Conservation (phyloP, 139 green algal species). For the Tetradesmus lagerheimii region DNA sequence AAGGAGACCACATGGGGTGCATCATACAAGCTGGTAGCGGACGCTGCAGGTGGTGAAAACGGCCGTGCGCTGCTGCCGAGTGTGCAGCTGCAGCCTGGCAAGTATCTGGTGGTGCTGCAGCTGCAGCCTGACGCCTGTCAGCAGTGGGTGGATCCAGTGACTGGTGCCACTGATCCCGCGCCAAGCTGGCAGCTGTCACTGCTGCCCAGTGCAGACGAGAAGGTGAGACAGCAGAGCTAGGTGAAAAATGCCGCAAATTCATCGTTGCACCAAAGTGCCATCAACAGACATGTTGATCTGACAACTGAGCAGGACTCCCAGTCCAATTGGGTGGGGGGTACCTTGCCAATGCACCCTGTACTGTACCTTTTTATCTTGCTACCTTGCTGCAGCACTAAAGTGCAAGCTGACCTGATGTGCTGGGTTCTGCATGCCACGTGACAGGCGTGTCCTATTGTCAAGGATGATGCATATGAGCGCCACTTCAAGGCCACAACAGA, state of each 20-base stretch:
- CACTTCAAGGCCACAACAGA: conserved; percentile 63
- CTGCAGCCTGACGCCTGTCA: conserved; percentile 37
- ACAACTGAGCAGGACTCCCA: background rate
- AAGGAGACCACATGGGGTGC: conserved; percentile 49
- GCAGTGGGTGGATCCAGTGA: conserved; percentile 54
- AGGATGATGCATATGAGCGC: conserved; percentile 57
- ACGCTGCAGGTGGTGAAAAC: background rate
- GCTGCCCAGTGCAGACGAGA: conserved; percentile 60
- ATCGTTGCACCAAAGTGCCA: background rate
- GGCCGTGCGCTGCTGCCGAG: conserved; percentile 52
- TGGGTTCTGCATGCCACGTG: background rate
- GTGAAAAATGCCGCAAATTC: background rate
- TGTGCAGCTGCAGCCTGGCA: conserved; percentile 53
- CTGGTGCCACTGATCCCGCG: conserved; percentile 38
- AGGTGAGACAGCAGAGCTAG: background rate
- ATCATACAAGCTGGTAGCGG: conserved; percentile 43
- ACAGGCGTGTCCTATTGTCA: conserved; percentile 50
- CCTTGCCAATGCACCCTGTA: no score
- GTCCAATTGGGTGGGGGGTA: no score
- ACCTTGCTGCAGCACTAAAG: no score
- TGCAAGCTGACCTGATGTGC: no score
- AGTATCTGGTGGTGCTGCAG: conserved; percentile 59
- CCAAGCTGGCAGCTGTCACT: conserved; percentile 39
- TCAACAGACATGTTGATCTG: background rate
- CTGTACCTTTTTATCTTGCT: no score